These are phyloP conservation scores for Apiospora hydei DNA, from an alignment of 2,329 filamentous ascomycete genomes.

Conservation along the genomic window DNA sequence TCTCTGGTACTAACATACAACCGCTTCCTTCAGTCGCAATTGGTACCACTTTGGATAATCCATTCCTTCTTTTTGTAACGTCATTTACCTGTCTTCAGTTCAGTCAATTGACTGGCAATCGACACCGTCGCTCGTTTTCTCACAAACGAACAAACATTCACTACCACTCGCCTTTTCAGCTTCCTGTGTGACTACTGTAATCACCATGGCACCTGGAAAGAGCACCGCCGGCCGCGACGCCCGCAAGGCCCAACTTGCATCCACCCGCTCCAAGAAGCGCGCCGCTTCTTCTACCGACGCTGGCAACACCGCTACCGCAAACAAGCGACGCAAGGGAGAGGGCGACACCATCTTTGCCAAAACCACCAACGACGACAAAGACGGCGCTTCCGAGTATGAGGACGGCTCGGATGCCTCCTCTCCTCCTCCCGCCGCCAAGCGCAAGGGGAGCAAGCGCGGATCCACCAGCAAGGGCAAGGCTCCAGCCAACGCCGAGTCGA, in stretches of 20 bases:
- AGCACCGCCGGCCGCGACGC: not conserved
- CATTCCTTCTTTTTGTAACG: too few relatives aligned
- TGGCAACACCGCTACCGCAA: not conserved
- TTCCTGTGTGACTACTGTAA: not conserved
- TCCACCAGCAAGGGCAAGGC: not conserved
- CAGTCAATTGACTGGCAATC: not conserved
- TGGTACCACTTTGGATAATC: too few relatives aligned
- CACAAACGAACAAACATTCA: too few relatives aligned
- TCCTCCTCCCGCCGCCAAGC: not conserved
- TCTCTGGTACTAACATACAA: not conserved
- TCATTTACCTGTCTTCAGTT: not conserved
- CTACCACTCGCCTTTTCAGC: not conserved
- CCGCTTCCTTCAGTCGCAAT: not conserved
- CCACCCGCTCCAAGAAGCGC: not conserved
- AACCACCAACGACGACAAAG: not conserved
- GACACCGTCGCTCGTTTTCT: not conserved
- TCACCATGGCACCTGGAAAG: not conserved
- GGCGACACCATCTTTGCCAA: not conserved
- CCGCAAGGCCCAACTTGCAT: not conserved
- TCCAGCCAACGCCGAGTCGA: too few relatives aligned
- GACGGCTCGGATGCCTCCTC: not conserved
- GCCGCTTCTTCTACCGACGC: not conserved
- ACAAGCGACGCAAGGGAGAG: not conserved
- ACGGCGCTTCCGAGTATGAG: not conserved
- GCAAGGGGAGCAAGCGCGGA: not conserved